Percentiles rank a stretch among this genome's conserved stretches.
phyloP scores from a whole-genome alignment of 2,329 filamentous ascomycete species.

The Aspergillus fructus region DNA sequence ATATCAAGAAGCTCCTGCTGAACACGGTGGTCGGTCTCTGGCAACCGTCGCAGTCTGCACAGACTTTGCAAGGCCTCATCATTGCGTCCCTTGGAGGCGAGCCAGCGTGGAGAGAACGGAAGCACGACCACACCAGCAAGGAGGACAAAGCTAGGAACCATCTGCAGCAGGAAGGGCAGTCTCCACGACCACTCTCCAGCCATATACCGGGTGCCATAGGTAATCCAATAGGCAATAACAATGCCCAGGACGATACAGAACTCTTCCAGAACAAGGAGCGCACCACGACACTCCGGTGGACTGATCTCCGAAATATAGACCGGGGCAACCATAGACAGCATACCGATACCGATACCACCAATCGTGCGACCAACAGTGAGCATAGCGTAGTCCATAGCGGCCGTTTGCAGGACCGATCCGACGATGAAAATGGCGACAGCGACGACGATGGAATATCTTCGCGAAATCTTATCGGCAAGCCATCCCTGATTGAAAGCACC shows the following conservation, averaged over 20 bases:
- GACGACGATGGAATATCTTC: conserved; percentile 54
- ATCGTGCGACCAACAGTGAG: conserved; percentile 51
- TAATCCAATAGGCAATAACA: conserved; percentile 44
- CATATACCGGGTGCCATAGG: conserved; percentile 47
- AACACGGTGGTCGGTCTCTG: conserved; percentile 50
- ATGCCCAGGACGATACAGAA: conserved; percentile 44
- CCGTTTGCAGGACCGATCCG: conserved; percentile 53
- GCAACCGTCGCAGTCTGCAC: conserved; percentile 50
- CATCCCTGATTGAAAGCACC: conserved; percentile 50
- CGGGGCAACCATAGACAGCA: conserved; percentile 51
- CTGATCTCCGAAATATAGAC: conserved; percentile 55
- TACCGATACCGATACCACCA: conserved; percentile 54
- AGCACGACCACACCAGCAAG: conserved; percentile 43
- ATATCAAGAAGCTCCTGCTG: conserved; percentile 53
- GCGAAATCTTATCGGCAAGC: conserved; percentile 53
- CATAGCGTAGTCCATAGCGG: conserved; percentile 52
- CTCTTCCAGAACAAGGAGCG: conserved; percentile 45
- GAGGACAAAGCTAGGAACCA: conserved; percentile 42
- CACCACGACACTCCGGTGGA: conserved; percentile 50
- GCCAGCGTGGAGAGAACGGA: conserved; percentile 58
- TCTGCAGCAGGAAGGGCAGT: conserved; percentile 50
- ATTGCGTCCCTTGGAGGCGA: conserved; percentile 48
- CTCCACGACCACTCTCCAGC: conserved; percentile 48
- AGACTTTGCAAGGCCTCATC: conserved; percentile 52
- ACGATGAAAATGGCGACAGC: conserved; percentile 53